Evolutionary conservation across 2,329 filamentous ascomycete genomes (phyloP), one percentile per base, ranked within the genome.

Genomic region (Penicillium sp.): DNA sequence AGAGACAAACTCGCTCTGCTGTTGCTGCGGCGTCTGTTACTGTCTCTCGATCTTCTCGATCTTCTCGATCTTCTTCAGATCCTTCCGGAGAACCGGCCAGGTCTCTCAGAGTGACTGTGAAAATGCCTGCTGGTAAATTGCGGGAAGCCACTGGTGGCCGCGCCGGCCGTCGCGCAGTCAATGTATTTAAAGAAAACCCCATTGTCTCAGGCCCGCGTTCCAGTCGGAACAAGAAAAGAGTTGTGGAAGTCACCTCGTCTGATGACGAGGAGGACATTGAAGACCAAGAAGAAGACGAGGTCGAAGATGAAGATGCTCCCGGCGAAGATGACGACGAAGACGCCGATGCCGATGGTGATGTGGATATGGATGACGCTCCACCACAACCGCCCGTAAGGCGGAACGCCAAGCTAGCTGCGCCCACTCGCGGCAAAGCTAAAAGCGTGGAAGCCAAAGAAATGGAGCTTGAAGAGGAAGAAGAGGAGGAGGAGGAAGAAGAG

Each of bases 201-300:
- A 76, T 78, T 43, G 59, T 79, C 13, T 74, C 70, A 23, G 76
- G 74, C 10, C 75, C 76, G 4, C 72, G 76, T 58, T 70, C 74
- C 45, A 78, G 74, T 61, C 71, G 77, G 56, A 72, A 52, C 34
- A 75, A 75, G 27, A 76, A 72, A 55, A 76, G 73, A 34, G 68
- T 74, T 10, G 75, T 74, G 8, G 76, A 79, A 46, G 66, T 72
- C 15, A 70, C 74, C 15, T 75, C 75, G n/a, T 55, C 57, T 15
- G 71, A 72, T 32, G 78, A 76, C 7, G 76, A 82, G 18, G 73
- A 80, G 7, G 77, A 79, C 9, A 69, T 77, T 2, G 76, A 79
- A 12, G 73, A 75, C 21, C 71, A 74, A 48, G 75, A 74, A 45
- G 70, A 71, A 51, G 71, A 73, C 46, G 69, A 70, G 40, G 70